Base-by-base conservation (phyloP, 495 filamentous ascomycete species). In the Bathelium albidoporum region DNA sequence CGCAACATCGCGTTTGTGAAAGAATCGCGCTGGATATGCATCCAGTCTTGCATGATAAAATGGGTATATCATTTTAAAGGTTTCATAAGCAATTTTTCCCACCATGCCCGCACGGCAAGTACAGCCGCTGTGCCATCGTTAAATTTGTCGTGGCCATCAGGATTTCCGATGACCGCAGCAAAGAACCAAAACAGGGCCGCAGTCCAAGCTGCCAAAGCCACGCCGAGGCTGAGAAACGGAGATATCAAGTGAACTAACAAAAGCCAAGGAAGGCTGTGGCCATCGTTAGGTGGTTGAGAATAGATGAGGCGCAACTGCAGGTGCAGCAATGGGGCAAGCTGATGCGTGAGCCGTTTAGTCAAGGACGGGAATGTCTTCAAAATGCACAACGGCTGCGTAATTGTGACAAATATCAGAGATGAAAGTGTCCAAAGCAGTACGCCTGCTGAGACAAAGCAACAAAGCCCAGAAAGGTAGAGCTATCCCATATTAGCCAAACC, bases 111-210 rank as follows among this genome's bases (percentile, higher is more conserved):
- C 63, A 88, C 81, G 3, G 79, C 79, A 24, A 88, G 72, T 12
- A 88, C 83, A 9, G 83, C 80, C 0, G 81, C 78, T 36, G 80
- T 77, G 10, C 85, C 85, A 65, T 87, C 85, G 62, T 87, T 82
- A 58, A 79, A 80, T 44, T 81, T 77, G 65, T 85, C 85, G 58
- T 80, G 81, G n/a, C 82, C 82, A 41, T 84, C 82, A 39, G 83
- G 84, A 69, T 86, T 82, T 1, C 85, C 85, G 43, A 88, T 70
- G 11, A 87, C 77, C 68, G 78, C 79, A 29, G 84, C 77, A 64
- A 82, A 85, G 61, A 83, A 71, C 85, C 85, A 88, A 74, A 87
- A 88, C 45, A 77, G 78, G 1, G 82, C 85, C 0, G 83, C 79
- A 0, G 79, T 80, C 85, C 85, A 88, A 11, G 80, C 77, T 2